Base-by-base conservation (phyloP, 768 basidiomycete genomes). In the Baorangia bicolor region DNA sequence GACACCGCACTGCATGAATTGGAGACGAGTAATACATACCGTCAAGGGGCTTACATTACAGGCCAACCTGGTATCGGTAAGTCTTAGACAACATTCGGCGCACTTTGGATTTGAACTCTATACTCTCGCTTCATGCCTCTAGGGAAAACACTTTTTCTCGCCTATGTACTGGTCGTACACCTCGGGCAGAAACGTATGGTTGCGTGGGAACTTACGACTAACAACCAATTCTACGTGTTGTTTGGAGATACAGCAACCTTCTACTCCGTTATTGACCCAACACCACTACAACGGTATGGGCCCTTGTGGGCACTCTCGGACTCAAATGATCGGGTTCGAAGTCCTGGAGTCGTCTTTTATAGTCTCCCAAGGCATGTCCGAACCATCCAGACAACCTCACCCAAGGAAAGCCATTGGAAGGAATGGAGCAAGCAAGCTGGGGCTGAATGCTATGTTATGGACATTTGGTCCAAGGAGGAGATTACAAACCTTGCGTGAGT, bases 81-180 rank as follows among this genome's bases (percentile, higher is more conserved):
- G n/a, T n/a, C n/a, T n/a, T n/a, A n/a, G n/a, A n/a, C n/a, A n/a
- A n/a, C n/a, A n/a, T n/a, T n/a, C n/a, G n/a, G n/a, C n/a, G n/a
- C n/a, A n/a, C n/a, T n/a, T n/a, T n/a, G n/a, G n/a, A n/a, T n/a
- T n/a, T n/a, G n/a, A n/a, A n/a, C n/a, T n/a, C n/a, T n/a, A n/a
- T 39, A 13, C 12, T 12, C 12, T 14, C 5, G 13, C 21, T 41
- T 3, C n/a, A 14, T 12, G 5, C 25, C 35, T 2, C 7, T n/a
- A 48, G 53, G 53, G 3, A 54, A 54, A 46, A 23, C 53, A 5
- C n/a, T n/a, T n/a, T n/a, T n/a, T n/a, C n/a, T n/a, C n/a, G n/a
- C n/a, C n/a, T n/a, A n/a, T n/a, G n/a, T 21, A 1, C 39, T 55
- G 3, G 27, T 49, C 4, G 0, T 1, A 3, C 12, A 1, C 4